Evolutionary conservation across 768 basidiomycete species (phyloP), one percentile per base, ranked within the genome.

Genomic region (Hydnum rufescens): DNA sequence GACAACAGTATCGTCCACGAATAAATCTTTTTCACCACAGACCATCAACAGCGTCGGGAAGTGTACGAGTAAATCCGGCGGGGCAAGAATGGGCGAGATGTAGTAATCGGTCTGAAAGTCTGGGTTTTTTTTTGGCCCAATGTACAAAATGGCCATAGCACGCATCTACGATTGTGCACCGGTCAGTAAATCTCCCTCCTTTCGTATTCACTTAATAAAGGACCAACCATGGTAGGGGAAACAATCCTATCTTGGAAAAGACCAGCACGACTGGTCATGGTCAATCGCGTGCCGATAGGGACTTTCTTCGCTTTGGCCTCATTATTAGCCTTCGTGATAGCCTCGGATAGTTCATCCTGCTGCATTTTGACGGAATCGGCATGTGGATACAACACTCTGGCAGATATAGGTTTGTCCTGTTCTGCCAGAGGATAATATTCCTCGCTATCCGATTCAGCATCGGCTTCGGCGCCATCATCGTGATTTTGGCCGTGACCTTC

Each of bases 1-100:
- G 59, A 97, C 88, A 57, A 99, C 82, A 0, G 89, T 96, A 63
- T 97, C 95, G 64, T 99, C 95, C 23, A 95, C 89, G 60, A 99
- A 87, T 0, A 93, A 87, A 56, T 83, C 81, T 61, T 88, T 90
- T 66, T 97, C 95, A 18, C 95, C 95, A 59, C 87, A 90, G 60
- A 92, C 85, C 73, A 97, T 78, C 56, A 92, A 74, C 42, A 96
- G 73, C 5, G 87, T 89, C 28, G 95, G 95, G 67, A 96, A 97
- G 59, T 87, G 82, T 1, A 86, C 88, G 8, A 99, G 76, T 2
- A 96, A 70, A 51, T 76, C 70, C 48, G 72, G 69, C 3, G 93
- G 93, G 4, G 92, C 77, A 49, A 97, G 74, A 60, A 99, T 83
- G 1, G 95, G 95, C 18, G 93, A 96, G 58, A 99, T 78, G 67